Evolutionary conservation across 2,329 filamentous ascomycete species (phyloP), one percentile per base, ranked within the genome.

Genomic region (Aspergillus fructus): DNA sequence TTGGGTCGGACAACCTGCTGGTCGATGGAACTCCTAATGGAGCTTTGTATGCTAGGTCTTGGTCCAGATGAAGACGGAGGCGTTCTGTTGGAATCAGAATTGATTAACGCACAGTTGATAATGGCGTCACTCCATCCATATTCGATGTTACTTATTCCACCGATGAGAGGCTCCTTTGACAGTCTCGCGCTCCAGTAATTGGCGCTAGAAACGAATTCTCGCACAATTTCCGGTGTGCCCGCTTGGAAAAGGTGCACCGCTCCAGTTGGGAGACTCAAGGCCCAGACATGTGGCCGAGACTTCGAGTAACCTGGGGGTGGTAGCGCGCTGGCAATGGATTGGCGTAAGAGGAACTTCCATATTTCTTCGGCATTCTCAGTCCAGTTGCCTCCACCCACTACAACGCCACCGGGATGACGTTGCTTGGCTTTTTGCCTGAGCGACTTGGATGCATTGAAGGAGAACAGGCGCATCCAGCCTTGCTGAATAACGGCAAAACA

Each of bases 161-260:
- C 94, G 34, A 93, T 85, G 33, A 99, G 79, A 2, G 94, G 94
- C 70, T 97, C 92, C 61, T 96, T 97, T 68, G 92, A 96, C 33
- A 97, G 81, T 51, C 94, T 85, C 2, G 94, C 93, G 69, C 91
- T 94, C 94, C 94, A 99, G 76, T 97, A 99, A 76, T 99, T 99
- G 67, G 91, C 91, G 1, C 93, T 96, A 17, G 86, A 88, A 52
- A 97, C 93, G 68, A 97, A 99, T 72, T 99, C 94, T 65, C 89
- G 89, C 66, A 93, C 90, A 67, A 97, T 96, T 66, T 99, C 94
- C 0, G 91, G 86, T 1, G 94, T 99, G 55, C 94, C 94, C 49
- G 94, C 94, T 69, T 97, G 93, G 82, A 99, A 99, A n/a, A 99
- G 83, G 72, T 99, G 94, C 0, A 99, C 93, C 0, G 93, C 93